Conservation (phyloP, 805 yeast species). For the Metschnikowia koreensis region DNA sequence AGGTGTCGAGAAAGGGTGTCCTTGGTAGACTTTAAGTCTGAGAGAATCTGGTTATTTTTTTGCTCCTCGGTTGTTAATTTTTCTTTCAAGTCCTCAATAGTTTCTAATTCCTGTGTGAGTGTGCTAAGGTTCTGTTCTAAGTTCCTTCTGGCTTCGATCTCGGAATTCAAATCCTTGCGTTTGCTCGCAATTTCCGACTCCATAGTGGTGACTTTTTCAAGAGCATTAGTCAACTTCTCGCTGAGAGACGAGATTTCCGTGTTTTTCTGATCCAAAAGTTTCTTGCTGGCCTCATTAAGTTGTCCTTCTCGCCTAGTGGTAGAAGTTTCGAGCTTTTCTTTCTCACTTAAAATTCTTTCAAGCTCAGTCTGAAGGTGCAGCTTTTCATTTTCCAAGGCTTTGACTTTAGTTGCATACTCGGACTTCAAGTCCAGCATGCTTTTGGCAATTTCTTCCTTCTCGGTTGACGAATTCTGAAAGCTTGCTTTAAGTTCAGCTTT, state of each 20-base stretch:
- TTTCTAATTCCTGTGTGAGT: neutral
- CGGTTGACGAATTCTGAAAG: neutral
- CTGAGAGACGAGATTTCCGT: neutral
- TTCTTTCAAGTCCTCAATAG: neutral
- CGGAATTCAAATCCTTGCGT: neutral
- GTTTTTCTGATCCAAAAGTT: slow-evolving; percentile 11
- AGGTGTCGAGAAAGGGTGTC: slow-evolving; percentile 7
- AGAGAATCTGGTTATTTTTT: neutral
- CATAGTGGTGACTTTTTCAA: neutral
- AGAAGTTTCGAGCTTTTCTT: slow-evolving; percentile 1
- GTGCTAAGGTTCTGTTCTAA: neutral
- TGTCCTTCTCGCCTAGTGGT: neutral
- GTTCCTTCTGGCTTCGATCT: neutral
- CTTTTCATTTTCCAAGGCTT: slow-evolving; percentile 3
- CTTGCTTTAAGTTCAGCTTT: slow-evolving; percentile 2
- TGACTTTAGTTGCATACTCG: neutral
- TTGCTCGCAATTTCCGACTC: slow-evolving; percentile 1
- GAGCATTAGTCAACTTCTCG: neutral
- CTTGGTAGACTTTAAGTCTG: slow-evolving; percentile 2
- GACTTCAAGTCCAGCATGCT: neutral
- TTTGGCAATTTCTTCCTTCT: neutral
- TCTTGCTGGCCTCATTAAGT: slow-evolving; percentile 18
- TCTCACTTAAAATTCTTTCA: neutral
- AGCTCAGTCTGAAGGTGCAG: neutral
- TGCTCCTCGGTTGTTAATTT: slow-evolving; percentile 4